A percentile compares a stretch with the other conserved stretches of the same genome.
phyloP scores from a whole-genome alignment of 192 early-diverging fungal genomes.

The Pilaira anomala region DNA sequence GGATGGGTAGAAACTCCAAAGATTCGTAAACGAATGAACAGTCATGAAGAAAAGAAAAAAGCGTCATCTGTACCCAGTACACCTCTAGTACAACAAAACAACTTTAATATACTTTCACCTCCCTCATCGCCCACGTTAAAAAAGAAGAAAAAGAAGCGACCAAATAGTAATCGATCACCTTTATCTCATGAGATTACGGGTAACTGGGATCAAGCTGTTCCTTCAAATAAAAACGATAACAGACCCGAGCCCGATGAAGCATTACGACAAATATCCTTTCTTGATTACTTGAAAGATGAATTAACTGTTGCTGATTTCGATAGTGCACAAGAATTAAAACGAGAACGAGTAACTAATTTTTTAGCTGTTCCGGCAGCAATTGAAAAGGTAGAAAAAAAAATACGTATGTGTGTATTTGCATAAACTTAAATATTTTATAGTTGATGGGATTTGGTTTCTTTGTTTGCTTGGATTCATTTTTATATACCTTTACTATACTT shows the following conservation, averaged over 20 bases:
- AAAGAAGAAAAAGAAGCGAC: conserved; percentile 5
- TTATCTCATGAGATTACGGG: conserved; percentile 2
- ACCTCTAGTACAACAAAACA: neutral
- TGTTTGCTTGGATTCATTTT: conserved; percentile 92
- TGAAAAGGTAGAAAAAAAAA: conserved; percentile 64
- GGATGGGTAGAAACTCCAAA: conserved; percentile 14
- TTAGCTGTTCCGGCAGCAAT: conserved; percentile 82
- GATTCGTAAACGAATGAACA: neutral
- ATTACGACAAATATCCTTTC: conserved; percentile 37
- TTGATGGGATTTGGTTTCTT: conserved; percentile 88
- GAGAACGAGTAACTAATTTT: conserved; percentile 84
- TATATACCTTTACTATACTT: conserved; percentile 93
- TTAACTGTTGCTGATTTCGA: conserved; percentile 65
- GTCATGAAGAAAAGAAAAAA: conserved; percentile 4
- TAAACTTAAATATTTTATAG: conserved; percentile 42
- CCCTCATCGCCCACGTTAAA: neutral
- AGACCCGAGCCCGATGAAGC: neutral
- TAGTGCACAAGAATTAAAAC: conserved; percentile 75
- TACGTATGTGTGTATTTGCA: too few species aligned
- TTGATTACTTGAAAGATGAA: conserved; percentile 63
- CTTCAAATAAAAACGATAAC: neutral
- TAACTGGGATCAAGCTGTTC: neutral
- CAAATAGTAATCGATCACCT: neutral
- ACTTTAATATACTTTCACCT: conserved; percentile 7
- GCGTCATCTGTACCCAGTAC: conserved; percentile 6